Conservation (phyloP, 2,329 filamentous ascomycete species). For the Penicillium sp. region DNA sequence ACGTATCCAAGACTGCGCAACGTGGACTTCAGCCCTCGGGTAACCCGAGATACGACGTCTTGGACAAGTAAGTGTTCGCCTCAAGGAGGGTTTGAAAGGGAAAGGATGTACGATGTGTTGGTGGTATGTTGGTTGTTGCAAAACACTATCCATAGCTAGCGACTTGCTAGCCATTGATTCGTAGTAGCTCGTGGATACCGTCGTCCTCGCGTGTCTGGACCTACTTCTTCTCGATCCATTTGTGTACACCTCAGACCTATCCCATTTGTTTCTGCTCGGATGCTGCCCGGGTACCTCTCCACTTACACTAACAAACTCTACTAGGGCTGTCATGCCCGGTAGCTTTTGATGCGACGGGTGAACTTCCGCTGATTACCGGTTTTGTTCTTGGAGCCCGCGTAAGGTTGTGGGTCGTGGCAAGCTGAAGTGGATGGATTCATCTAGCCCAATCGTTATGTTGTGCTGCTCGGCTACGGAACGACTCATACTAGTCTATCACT, state of each 20-base stretch:
- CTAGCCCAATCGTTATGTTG: conserved; percentile 5
- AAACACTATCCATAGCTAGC: neutral
- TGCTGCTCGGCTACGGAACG: conserved; percentile 2
- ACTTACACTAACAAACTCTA: neutral
- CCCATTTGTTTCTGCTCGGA: neutral
- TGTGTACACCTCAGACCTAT: neutral
- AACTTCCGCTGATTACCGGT: neutral
- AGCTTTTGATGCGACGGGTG: conserved; percentile 10
- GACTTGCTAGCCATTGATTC: neutral
- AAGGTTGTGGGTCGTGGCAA: neutral
- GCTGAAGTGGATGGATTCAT: neutral
- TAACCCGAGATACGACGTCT: conserved; percentile 5
- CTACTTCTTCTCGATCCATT: neutral
- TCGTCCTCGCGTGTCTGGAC: neutral
- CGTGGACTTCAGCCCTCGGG: conserved; percentile 11
- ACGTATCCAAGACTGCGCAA: conserved; percentile 10
- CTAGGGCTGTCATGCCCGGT: conserved; percentile 10
- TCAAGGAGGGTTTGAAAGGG: neutral
- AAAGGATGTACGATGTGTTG: neutral
- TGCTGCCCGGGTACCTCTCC: neutral
- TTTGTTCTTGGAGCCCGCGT: neutral
- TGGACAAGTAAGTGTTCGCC: neutral
- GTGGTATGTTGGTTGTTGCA: neutral
- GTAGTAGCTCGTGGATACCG: neutral
- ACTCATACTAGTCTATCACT: neutral